phyloP scores from a whole-genome alignment of 495 filamentous ascomycete genomes.

The Lepraria neglecta region DNA sequence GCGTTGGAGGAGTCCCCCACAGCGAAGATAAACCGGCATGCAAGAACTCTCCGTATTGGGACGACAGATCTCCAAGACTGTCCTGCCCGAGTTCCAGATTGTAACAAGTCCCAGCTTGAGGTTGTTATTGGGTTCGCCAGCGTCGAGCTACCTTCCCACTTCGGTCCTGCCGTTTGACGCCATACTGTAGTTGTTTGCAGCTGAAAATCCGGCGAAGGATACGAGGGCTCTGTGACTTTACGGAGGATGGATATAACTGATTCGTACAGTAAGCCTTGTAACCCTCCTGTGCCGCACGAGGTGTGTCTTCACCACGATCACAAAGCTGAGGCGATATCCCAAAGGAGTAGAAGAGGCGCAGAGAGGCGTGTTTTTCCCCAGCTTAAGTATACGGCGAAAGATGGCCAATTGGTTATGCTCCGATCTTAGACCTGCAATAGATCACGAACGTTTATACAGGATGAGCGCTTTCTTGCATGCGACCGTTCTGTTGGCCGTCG shows the following conservation, averaged over 20 bases:
- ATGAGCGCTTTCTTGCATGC: constrained; percentile 12
- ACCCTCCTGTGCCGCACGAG: constrained; percentile 10
- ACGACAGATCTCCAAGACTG: not conserved
- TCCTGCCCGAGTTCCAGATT: not conserved
- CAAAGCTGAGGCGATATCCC: constrained; percentile 1
- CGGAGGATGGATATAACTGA: not conserved
- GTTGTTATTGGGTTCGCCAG: not conserved
- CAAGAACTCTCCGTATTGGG: constrained; percentile 4
- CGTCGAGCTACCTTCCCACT: constrained; percentile 11
- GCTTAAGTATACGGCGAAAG: constrained; percentile 4
- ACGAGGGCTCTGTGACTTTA: not conserved
- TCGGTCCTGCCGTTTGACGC: constrained; percentile 1
- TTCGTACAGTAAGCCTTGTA: constrained; percentile 17
- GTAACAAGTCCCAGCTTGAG: not conserved
- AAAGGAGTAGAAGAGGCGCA: constrained; percentile 13
- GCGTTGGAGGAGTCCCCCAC: constrained; percentile 7
- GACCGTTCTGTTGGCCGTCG: constrained; percentile 10
- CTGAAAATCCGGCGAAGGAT: not conserved
- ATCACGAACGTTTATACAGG: constrained; percentile 8
- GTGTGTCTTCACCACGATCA: not conserved
- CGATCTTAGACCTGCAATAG: constrained; percentile 7
- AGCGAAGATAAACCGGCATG: constrained; percentile 11
- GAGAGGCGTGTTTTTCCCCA: constrained; percentile 1
- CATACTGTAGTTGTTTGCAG: not conserved
- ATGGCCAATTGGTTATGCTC: constrained; percentile 7